Base-by-base conservation (phyloP, 768 basidiomycete genomes). In the Chiua virens region DNA sequence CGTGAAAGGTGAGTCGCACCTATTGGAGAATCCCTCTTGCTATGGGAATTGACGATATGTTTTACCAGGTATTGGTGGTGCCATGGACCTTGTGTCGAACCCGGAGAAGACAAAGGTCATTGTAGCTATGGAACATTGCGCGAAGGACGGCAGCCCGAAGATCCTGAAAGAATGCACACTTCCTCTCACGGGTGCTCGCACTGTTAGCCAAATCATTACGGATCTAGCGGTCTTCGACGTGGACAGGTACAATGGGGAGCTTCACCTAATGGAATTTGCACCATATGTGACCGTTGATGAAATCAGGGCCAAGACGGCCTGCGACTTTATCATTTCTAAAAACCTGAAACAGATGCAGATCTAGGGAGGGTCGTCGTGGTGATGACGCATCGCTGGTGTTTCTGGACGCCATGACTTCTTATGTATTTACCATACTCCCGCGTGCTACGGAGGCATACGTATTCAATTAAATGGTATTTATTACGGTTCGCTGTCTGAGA, bases 41-140 rank as follows among this genome's bases (percentile, higher is more conserved):
- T n/a, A 20, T 20, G 34, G 15, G 34, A 13, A 85, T 94, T 42
- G 23, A 44, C 36, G 35, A 37, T 25, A 17, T 18, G 42, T 34
- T 51, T 48, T 30, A 50, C 65, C 67, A 87, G 90, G 91, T 40
- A 93, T 96, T 67, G 93, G 93, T 14, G 93, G 94, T 47, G 92
- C 93, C 14, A 94, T 94, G 91, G 92, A 94, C 68, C 82, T 93
- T 39, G 91, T 92, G 42, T 95, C 92, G 50, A 96, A 95, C 73
- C 94, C 93, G 0, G 92, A 95, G 67, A 85, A 87, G 71, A 96
- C 93, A 17, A 93, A 86, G 71, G 86, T 92, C 49, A 89, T 95
- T 52, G 90, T 79, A 7, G 82, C 89, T 18, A 87, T 91, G 80
- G 92, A 97, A 62, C 93, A 95, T 70, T 82, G 82, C 61, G 85